A percentile compares a stretch with the other conserved stretches of the same genome.
Conservation (phyloP, 73 alveolate genomes). For the Symbiodinium natans region DNA sequence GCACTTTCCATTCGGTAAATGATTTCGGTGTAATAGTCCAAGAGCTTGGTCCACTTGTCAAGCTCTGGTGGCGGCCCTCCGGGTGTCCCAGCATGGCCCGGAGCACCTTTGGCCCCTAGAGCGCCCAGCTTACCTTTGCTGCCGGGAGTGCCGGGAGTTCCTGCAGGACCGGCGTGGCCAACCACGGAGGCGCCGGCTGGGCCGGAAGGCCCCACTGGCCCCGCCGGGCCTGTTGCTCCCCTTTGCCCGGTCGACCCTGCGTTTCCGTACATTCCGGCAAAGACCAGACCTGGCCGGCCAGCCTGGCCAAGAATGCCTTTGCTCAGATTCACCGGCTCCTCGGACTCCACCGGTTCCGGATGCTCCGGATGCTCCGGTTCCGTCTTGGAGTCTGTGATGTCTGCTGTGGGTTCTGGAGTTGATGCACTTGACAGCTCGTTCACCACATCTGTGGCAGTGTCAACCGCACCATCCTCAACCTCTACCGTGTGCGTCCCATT, state of each 20-base stretch:
- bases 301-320: conserved; percentile 25
- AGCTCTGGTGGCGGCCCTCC: conserved; percentile 22
- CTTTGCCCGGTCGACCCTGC: neutral
- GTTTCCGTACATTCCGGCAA: conserved; percentile 22
- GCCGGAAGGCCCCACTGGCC: conserved; percentile 16
- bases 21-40: conserved; percentile 35
- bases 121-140: conserved; percentile 1
- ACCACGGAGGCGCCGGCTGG: conserved; percentile 61
- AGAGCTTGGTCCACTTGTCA: conserved; percentile 32
- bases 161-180: conserved; percentile 9
- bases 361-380: no score
- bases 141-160: conserved; percentile 19
- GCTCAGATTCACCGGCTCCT: neutral
- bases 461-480: neutral
- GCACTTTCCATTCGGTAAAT: conserved; percentile 15
- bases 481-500: neutral
- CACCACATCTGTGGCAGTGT: neutral
- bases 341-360: neutral
- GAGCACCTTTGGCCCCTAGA: conserved; percentile 6
- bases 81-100: conserved; percentile 24
- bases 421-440: neutral
- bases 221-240: conserved; percentile 23
- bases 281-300: conserved; percentile 26
- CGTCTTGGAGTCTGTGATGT: no score
- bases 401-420: neutral